These are phyloP conservation scores for Vachellia pachyceras DNA, from an alignment of 306 rosid species.

Conservation along the genomic window DNA sequence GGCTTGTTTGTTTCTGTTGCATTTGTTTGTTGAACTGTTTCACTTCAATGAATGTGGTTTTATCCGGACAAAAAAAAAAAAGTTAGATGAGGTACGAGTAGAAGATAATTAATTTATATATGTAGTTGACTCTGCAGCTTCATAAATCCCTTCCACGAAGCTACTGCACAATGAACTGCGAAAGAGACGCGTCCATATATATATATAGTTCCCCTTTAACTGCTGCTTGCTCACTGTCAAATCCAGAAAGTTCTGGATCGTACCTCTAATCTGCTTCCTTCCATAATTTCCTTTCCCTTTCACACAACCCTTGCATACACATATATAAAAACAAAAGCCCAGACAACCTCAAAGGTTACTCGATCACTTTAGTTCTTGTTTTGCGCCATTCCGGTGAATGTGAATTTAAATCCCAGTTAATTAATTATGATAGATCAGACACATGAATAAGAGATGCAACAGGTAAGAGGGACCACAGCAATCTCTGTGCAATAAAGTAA, in stretches of 20 bases:
- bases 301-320: background rate
- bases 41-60: no score
- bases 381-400: constrained; percentile 49
- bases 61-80: no score
- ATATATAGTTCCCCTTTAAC: background rate
- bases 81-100: background rate
- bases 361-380: constrained; percentile 41
- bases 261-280: background rate
- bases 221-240: constrained; percentile 34
- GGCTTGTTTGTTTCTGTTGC: no score
- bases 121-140: constrained; percentile 48
- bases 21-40: no score
- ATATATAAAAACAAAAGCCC: constrained; percentile 33
- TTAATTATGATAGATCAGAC: constrained; percentile 15
- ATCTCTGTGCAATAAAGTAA: constrained; percentile 38
- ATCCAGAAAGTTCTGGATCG: constrained; percentile 8
- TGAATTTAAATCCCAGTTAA: constrained; percentile 32
- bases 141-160: constrained; percentile 31
- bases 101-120: background rate
- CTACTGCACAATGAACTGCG: constrained; percentile 13
- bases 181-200: background rate
- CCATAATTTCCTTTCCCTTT: background rate
- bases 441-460: constrained; percentile 15
- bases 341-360: constrained; percentile 55
- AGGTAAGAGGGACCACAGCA: constrained; percentile 61